Conservation (phyloP, 345 rosid genomes). For the Iberis pinnata region DNA sequence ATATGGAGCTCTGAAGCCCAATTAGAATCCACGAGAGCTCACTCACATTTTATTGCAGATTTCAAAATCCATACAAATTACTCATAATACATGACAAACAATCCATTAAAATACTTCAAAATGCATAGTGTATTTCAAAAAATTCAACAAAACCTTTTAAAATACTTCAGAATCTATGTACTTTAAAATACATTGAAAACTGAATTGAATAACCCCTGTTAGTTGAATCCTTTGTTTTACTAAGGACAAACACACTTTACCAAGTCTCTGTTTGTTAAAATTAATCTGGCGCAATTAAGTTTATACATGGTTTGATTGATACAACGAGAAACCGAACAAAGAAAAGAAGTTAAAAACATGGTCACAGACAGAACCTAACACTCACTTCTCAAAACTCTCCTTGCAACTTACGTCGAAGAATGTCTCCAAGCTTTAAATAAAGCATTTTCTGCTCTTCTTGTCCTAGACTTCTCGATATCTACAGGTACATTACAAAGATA, state of each 20-base stretch:
- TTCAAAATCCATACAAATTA: too few relatives aligned
- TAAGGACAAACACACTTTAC: background rate
- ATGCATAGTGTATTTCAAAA: too few relatives aligned
- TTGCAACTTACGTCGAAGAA: slow-evolving; percentile 44
- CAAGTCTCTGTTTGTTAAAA: slow-evolving; percentile 15
- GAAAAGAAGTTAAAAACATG: slow-evolving; percentile 1
- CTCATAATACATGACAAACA: too few relatives aligned
- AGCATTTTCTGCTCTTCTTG: slow-evolving; percentile 64
- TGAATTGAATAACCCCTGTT: too few relatives aligned
- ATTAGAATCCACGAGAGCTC: too few relatives aligned
- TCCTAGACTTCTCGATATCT: slow-evolving; percentile 62
- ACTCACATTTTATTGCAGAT: too few relatives aligned
- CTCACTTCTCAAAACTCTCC: slow-evolving; percentile 4
- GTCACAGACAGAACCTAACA: background rate
- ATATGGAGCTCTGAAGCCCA: too few relatives aligned
- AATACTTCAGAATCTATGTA: too few relatives aligned
- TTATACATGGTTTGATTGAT: background rate
- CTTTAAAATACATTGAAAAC: too few relatives aligned
- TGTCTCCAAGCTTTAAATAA: slow-evolving; percentile 57
- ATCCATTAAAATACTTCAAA: too few relatives aligned
- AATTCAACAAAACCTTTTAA: too few relatives aligned
- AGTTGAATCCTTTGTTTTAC: too few relatives aligned
- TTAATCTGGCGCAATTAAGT: background rate
- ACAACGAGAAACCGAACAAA: slow-evolving; percentile 4
- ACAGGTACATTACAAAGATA: background rate